phyloP scores from a whole-genome alignment of 2,329 filamentous ascomycete genomes.

The Apiospora saccharicola region DNA sequence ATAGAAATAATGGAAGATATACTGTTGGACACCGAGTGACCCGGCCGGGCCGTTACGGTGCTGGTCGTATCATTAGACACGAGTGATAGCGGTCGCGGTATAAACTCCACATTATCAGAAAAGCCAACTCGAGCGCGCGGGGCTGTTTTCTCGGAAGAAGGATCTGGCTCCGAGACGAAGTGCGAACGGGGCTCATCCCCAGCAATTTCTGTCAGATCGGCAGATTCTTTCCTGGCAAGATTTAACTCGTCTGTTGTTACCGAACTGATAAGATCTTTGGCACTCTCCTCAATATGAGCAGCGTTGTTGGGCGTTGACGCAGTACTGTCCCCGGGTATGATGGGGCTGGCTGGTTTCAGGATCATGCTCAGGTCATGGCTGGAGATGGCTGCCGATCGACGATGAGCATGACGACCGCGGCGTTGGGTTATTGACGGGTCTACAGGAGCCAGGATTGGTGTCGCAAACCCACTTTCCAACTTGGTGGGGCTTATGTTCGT shows the following conservation, averaged over 20 bases:
- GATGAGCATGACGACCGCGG: slow-evolving; percentile 75
- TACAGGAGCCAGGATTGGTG: slow-evolving; percentile 62
- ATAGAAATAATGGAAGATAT: slow-evolving; percentile 78
- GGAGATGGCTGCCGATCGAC: slow-evolving; percentile 83
- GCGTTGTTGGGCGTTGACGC: slow-evolving; percentile 64
- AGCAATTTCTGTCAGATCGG: slow-evolving; percentile 30
- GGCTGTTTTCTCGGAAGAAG: slow-evolving; percentile 41
- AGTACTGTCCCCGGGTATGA: slow-evolving; percentile 64
- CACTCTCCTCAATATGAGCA: slow-evolving; percentile 51
- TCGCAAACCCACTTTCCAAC: slow-evolving; percentile 62
- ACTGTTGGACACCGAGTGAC: slow-evolving; percentile 80
- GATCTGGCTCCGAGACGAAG: slow-evolving; percentile 34
- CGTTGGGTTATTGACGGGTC: slow-evolving; percentile 55
- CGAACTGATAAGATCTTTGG: slow-evolving; percentile 30
- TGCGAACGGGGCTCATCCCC: slow-evolving; percentile 33
- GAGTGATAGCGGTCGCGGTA: slow-evolving; percentile 81
- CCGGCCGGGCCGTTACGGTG: slow-evolving; percentile 72
- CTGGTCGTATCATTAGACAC: slow-evolving; percentile 86
- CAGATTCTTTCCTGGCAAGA: background rate
- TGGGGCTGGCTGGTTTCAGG: slow-evolving; percentile 64
- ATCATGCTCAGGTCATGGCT: slow-evolving; percentile 80
- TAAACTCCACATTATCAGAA: slow-evolving; percentile 83
- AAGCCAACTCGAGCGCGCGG: slow-evolving; percentile 78
- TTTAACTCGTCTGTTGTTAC: background rate
- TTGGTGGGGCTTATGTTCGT: slow-evolving; percentile 77